phyloP scores from a whole-genome alignment of 768 basidiomycete species.

The Kwoniella newhampshirensis region DNA sequence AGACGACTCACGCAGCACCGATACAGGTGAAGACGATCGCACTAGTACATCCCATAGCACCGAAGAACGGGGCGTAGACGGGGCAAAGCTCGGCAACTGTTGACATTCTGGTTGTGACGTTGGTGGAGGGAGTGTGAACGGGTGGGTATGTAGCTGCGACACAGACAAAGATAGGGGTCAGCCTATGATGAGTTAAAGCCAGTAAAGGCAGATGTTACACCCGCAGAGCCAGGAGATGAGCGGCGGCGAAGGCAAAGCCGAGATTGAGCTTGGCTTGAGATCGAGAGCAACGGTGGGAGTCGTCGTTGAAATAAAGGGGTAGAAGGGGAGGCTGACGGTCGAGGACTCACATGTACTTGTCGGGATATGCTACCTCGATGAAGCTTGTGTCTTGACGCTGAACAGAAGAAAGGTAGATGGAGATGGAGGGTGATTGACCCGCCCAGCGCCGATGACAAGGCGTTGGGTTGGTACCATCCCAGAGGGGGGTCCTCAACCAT shows the following conservation, averaged over 20 bases:
- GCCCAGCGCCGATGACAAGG: constrained; percentile 12
- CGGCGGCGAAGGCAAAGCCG: constrained; percentile 1
- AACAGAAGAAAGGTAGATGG: not conserved
- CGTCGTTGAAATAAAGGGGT: no score
- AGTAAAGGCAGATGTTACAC: not conserved
- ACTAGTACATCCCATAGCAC: constrained; percentile 93
- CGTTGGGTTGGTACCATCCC: not conserved
- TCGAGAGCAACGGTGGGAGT: no score
- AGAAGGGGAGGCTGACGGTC: no score
- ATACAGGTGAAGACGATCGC: constrained; percentile 97
- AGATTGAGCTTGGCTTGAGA: no score
- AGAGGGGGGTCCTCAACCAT: not conserved
- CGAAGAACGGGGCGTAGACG: constrained; percentile 97
- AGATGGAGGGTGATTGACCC: not conserved
- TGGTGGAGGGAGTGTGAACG: not conserved
- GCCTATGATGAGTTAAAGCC: not conserved
- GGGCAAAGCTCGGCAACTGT: constrained; percentile 52
- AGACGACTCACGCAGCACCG: constrained; percentile 49
- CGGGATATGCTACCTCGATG: no score
- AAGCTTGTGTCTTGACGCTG: no score
- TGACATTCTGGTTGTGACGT: constrained; percentile 39
- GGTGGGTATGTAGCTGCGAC: not conserved
- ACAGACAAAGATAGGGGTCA: not conserved
- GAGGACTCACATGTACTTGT: not conserved
- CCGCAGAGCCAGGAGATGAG: not conserved